Percentiles rank a stretch among this genome's conserved stretches.
phyloP scores from a whole-genome alignment of 805 yeast genomes.

The Candida multigemmis region DNA sequence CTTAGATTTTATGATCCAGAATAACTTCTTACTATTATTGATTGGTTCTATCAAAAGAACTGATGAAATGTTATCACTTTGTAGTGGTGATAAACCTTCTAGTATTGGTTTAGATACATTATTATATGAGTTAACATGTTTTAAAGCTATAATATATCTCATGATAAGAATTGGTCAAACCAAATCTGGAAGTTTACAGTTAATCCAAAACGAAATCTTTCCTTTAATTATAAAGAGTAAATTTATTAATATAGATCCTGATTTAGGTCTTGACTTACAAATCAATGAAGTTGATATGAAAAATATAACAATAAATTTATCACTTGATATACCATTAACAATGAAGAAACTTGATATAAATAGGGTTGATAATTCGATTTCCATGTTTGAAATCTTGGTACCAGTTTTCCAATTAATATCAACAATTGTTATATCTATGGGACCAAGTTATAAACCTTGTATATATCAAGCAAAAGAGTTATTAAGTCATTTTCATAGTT shows the following conservation, averaged over 20 bases:
- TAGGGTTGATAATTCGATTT: slow-evolving; percentile 19
- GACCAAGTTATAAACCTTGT: slow-evolving; percentile 61
- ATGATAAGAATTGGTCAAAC: slow-evolving; percentile 70
- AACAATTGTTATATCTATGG: slow-evolving; percentile 64
- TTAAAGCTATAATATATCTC: slow-evolving; percentile 62
- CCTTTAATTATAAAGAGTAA: slow-evolving; percentile 46
- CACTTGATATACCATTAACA: slow-evolving; percentile 42
- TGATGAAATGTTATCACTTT: slow-evolving; percentile 48
- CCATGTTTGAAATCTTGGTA: slow-evolving; percentile 58
- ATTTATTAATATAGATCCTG: slow-evolving; percentile 66
- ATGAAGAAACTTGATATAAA: slow-evolving; percentile 4
- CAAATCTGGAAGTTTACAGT: slow-evolving; percentile 65
- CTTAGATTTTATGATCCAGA: slow-evolving; percentile 50
- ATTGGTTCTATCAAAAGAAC: slow-evolving; percentile 60
- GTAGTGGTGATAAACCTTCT: slow-evolving; percentile 11
- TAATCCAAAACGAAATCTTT: slow-evolving; percentile 69
- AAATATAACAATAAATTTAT: slow-evolving; percentile 35
- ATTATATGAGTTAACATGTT: slow-evolving; percentile 68
- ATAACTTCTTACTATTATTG: slow-evolving; percentile 56
- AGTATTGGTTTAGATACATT: slow-evolving; percentile 42
- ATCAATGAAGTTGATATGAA: slow-evolving; percentile 10
- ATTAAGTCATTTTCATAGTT: slow-evolving; percentile 40
- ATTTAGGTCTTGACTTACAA: slow-evolving; percentile 54
- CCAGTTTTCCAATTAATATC: slow-evolving; percentile 68
- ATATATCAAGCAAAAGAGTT: slow-evolving; percentile 43